Base-by-base conservation (phyloP, 2,329 filamentous ascomycete genomes). In the Nemania sp. region DNA sequence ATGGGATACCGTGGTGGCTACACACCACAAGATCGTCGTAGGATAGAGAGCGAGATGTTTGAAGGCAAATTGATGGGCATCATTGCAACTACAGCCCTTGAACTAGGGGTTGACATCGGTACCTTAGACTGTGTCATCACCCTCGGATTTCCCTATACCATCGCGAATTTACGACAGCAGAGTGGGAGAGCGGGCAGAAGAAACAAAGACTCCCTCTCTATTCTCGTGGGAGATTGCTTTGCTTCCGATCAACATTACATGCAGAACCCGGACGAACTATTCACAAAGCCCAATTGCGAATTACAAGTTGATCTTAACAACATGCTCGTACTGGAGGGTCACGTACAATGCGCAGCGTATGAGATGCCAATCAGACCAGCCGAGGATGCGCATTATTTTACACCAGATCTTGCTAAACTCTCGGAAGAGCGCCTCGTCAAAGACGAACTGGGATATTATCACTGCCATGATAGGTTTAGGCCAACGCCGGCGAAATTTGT, bases 1-100 rank as follows among this genome's bases (percentile, higher is more conserved):
- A 97, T 97, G 92, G 92, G 91, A 0, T 99, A 99, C 71, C 87
- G 95, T 63, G 95, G 95, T 21, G 95, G 95, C 0, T 99, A 99
- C 72, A 97, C 93, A 2, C 87, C 94, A 1, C 90, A 96, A 73
- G 95, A 99, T 70, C 84, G 95, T 57, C 86, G 95, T 17, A 82
- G 85, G 57, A 97, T 99, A 60, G 95, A 99, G 74, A 87, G 84
- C 25, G 93, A 98, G 72, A 98, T 99, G 95, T 99, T 99, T 68
- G 90, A 96, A 57, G 95, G 95, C 0, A 95, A 93, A 69, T 81
- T 99, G 1, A 83, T 97, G 62, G 95, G 95, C 1, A 96, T 99
- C 58, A 88, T 99, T 34, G 94, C 94, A 2, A 99, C 95, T 0
- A 96, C 89, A 55, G 95, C 95, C 0, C 81, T 99, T 2, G 95